Evolutionary conservation across 139 green algal genomes (phyloP), one percentile per base, ranked within the genome.

Genomic region (Chlorella sorokiniana): DNA sequence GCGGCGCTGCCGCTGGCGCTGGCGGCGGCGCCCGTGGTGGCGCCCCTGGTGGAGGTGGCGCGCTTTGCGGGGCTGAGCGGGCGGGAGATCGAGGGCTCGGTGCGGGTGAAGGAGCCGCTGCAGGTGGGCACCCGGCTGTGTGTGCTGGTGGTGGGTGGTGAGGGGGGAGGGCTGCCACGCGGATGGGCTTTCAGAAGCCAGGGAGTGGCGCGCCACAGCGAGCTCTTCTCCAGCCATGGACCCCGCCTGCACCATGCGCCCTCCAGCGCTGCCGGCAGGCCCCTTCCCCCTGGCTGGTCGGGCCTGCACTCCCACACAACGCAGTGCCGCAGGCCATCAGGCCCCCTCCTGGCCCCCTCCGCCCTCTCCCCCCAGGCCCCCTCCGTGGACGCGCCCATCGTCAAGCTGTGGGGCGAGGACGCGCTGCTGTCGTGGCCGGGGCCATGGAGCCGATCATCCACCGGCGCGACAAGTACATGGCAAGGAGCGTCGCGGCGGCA

Each of bases 381-480:
- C 33, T 69, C 56, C 20, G 37, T 42, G 52, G 77, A 81, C 10
- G 81, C 54, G 3, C 69, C 69, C 10, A 37, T 62, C 2, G 59
- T 90, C 29, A 93, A 94, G 84, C 78, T 98, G 69, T 94, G 89
- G 79, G 93, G 93, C 16, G 93, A 98, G 83, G 95, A 98, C 59
- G 94, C 95, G 4, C 81, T 98, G 67, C 83, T 97, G 64, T 86
- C 91, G 69, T 97, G 92, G 92, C 94, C 94, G 3, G 94, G 94
- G 95, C 94, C 29, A 69, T 89, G 78, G 61, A 80, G 5, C 81
- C 92, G 1, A 74, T 98, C 68, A 94, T 98, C 23, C 1, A 88
- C 3, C 90, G 96, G 71, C 87, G 95, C 0, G 95, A 98, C 72
- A 75, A 54, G 11, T 96, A 91, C 91, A 97, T 98, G 94, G 94